Evolutionary conservation across 768 basidiomycete genomes (phyloP), one percentile per base, ranked within the genome.

Genomic region (Lactarius pseudohatsudake): DNA sequence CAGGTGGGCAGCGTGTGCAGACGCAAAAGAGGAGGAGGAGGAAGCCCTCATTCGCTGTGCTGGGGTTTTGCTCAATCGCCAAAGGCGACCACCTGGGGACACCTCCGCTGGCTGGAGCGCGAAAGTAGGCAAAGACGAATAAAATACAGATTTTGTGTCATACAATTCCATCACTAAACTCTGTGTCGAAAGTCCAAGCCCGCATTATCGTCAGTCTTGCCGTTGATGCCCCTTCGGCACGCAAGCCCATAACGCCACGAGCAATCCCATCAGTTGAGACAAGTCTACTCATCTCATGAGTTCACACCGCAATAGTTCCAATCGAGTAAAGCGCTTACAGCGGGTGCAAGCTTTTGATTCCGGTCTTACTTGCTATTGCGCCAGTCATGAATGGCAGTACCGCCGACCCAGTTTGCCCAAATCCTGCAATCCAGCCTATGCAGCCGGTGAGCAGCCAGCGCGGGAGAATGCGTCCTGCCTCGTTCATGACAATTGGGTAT

Each of bases 1-100:
- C 57, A 84, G 96, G 22, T 98, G 96, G 96, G 96, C 90, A 1
- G 96, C 86, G 11, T 91, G 94, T 70, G 94, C 90, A 8, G 91
- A 92, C 71, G 92, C 95, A 0, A 89, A 84, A 66, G 73, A 76
- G 3, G 87, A 92, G 66, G 96, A 98, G 75, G 79, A 83, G 3
- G 78, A 84, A 64, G 83, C 86, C 15, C 77, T 97, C 62, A 81
- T 88, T 75, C 86, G 78, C 47, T 93, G 92, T 72, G 81, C 86
- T 0, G 84, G 84, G 4, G 88, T 92, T 3, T 79, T 94, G 22
- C 73, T 94, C 67, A 84, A 84, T 56, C 79, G 92, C 65, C 75
- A 85, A 45, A 79, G 81, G 61, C 79, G 79, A 40, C 47, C 9
- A 20, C 10, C 41, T 34, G 0, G 18, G 5, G 34, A 54, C n/a